Conservation (phyloP, 768 basidiomycete genomes). For the Tricholoma matsutake region DNA sequence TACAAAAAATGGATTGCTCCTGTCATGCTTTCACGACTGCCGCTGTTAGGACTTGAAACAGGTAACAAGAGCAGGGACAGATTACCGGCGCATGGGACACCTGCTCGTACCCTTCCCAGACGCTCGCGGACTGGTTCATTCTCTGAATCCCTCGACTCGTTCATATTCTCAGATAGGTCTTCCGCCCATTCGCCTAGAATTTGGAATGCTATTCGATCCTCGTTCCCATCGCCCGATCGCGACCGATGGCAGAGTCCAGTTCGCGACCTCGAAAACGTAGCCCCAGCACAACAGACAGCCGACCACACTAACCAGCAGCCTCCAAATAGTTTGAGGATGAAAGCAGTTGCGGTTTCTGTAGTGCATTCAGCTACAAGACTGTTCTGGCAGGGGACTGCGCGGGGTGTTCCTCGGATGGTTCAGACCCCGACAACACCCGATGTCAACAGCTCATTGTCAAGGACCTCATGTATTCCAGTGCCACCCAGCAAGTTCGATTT, state of each 20-base stretch:
- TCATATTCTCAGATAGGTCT: not conserved
- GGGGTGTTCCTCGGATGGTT: not conserved
- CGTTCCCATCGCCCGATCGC: not conserved
- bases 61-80: constrained; percentile 3
- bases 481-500: not conserved
- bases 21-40: constrained; percentile 3
- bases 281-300: too few species aligned
- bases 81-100: not conserved
- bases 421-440: not conserved
- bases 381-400: not conserved
- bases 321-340: not conserved
- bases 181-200: too few species aligned
- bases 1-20: constrained; percentile 17
- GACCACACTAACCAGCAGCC: not conserved
- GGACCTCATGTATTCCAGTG: too few species aligned
- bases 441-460: not conserved
- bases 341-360: not conserved
- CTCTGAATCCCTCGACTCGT: constrained; percentile 7
- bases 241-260: not conserved
- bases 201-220: too few species aligned
- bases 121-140: constrained; percentile 7
- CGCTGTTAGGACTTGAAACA: not conserved
- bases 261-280: not conserved
- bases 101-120: not conserved
- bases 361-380: not conserved